Evolutionary conservation across 2,329 filamentous ascomycete genomes (phyloP), one percentile per base, ranked within the genome.

Genomic region (Aspergillus sp.): DNA sequence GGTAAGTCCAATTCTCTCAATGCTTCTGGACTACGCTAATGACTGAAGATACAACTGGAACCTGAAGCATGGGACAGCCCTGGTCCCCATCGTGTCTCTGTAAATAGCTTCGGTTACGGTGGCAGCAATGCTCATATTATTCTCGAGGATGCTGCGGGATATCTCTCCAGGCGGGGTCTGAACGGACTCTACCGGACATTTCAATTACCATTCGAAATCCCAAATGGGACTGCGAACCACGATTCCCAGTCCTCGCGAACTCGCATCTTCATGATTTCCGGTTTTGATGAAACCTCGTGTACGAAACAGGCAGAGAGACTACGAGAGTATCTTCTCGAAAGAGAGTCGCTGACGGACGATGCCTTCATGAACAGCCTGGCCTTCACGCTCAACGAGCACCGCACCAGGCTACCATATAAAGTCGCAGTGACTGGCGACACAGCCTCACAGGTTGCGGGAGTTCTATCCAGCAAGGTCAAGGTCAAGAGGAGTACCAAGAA

Each of bases 61-160:
- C 45, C 52, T n/a, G 53, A 53, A 13, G 45, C 48, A 7, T 60
- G 54, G 54, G 49, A 55, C 2, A 50, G 33, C n/a, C 13, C 41
- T 4, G 44, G 47, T 20, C 48, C 49, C 7, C 55, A 49, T 44
- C 53, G 59, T 15, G 54, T 53, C 3, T 58, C 55, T 13, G 60
- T 74, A 43, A 72, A 72, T 51, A 70, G 66, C 5, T 75, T 74
- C 47, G 74, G 73, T 2, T 74, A 71, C 20, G 73, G 74, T 13
- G 74, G 74, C 35, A 68, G 69, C 13, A 76, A 75, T 49, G 69
- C 67, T 0, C 74, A 77, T 49, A 60, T 63, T 3, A 68, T 76
- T 12, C 50, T 76, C 4, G 66, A 68, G 46, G 57, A 61, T 38
- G 43, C 54, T 4, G 15, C 33, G 3, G 46, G 53, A 3, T 54